Evolutionary conservation across 768 basidiomycete species (phyloP).

Genomic region (Artomyces pyxidatus): DNA sequence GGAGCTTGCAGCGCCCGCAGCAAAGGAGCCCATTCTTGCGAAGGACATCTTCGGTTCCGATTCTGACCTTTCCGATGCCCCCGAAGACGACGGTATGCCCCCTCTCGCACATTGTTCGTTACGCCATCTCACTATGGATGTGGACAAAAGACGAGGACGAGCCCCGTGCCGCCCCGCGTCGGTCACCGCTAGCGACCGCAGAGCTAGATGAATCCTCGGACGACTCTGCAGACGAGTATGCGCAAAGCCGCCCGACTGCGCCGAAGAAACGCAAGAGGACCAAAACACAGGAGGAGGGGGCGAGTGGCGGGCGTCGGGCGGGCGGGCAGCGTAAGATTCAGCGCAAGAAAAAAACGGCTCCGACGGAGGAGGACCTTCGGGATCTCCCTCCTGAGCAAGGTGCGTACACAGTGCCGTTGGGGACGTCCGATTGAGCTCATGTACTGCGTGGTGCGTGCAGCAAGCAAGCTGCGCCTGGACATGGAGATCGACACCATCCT

Average conservation of each 20-base stretch:
- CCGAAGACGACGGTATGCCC: slow-evolving; percentile 45
- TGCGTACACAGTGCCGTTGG: slow-evolving; percentile 21
- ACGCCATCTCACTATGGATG: slow-evolving; percentile 2
- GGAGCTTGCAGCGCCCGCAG: not conserved
- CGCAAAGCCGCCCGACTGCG: slow-evolving; percentile 21
- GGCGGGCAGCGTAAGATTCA: slow-evolving; percentile 52
- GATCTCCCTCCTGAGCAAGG: slow-evolving; percentile 76
- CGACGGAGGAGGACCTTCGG: slow-evolving; percentile 56
- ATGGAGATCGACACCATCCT: slow-evolving; percentile 83
- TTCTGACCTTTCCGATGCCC: slow-evolving; percentile 75
- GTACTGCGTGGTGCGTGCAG: slow-evolving; percentile 33
- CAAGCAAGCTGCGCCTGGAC: slow-evolving; percentile 68
- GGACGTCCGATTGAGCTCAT: not conserved
- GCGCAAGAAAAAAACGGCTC: slow-evolving; percentile 16
- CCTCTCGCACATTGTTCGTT: not conserved
- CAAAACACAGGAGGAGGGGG: slow-evolving; percentile 23
- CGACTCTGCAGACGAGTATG: slow-evolving; percentile 49
- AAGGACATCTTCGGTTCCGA: slow-evolving; percentile 79
- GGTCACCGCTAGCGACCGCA: slow-evolving; percentile 27
- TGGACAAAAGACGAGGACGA: slow-evolving; percentile 32
- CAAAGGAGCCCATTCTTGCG: slow-evolving; percentile 30
- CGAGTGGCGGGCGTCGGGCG: slow-evolving; percentile 23
- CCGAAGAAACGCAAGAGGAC: slow-evolving; percentile 20
- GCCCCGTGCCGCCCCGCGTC: slow-evolving; percentile 31
- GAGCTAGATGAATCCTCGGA: slow-evolving; percentile 30